Evolutionary conservation across 2,329 filamentous ascomycete genomes (phyloP).

Genomic region (Rhexocercosporidium sp.): DNA sequence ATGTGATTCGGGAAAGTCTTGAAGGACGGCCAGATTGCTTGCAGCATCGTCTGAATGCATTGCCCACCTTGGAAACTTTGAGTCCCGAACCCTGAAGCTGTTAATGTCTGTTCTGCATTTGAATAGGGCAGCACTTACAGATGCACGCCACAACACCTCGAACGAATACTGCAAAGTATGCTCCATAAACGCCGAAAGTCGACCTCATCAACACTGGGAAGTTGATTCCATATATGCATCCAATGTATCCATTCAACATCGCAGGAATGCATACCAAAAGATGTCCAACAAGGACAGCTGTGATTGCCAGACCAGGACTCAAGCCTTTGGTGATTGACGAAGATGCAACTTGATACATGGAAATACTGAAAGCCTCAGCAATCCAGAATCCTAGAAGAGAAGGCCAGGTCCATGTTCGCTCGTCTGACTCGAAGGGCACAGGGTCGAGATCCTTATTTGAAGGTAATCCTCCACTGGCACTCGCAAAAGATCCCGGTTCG

Average conservation of each 20-base stretch:
- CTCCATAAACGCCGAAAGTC: slow-evolving; percentile 51
- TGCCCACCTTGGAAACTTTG: slow-evolving; percentile 35
- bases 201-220: slow-evolving; percentile 52
- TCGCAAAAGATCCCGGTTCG: slow-evolving; percentile 28
- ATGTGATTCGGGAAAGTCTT: slow-evolving; percentile 55
- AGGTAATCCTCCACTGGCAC: slow-evolving; percentile 20
- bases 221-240: slow-evolving; percentile 50
- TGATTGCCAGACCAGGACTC: slow-evolving; percentile 33
- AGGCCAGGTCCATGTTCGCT: slow-evolving; percentile 36
- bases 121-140: slow-evolving; percentile 20
- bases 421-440: slow-evolving; percentile 32
- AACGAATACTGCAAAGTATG: slow-evolving; percentile 46
- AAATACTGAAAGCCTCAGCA: slow-evolving; percentile 38
- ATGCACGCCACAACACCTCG: slow-evolving; percentile 41
- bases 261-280: slow-evolving; percentile 60
- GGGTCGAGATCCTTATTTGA: slow-evolving; percentile 37
- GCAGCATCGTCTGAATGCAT: slow-evolving; percentile 48
- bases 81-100: slow-evolving; percentile 30
- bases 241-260: slow-evolving; percentile 51
- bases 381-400: slow-evolving; percentile 38
- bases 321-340: slow-evolving; percentile 36
- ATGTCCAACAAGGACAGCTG: slow-evolving; percentile 59
- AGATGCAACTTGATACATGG: slow-evolving; percentile 37
- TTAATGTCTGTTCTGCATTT: neutral
- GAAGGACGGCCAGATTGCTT: slow-evolving; percentile 59